Evolutionary conservation across 2,329 filamentous ascomycete species (phyloP).

Genomic region (Hirsutella rhossiliensis): DNA sequence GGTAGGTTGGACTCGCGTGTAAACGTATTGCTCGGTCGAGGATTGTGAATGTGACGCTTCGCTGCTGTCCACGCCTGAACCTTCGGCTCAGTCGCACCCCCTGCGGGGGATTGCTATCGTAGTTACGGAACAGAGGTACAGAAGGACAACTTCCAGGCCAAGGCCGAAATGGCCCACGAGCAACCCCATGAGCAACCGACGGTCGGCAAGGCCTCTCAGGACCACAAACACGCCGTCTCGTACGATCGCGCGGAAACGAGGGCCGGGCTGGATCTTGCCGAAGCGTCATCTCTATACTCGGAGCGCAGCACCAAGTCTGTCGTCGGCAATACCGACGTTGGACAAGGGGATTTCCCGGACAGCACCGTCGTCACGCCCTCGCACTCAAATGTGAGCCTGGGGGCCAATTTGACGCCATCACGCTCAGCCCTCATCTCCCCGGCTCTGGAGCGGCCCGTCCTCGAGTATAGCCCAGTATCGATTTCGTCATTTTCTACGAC

Average conservation of each 20-base stretch:
- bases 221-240: too few species aligned
- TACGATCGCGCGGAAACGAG: too few species aligned
- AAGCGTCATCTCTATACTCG: slow-evolving; percentile 12
- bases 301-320: slow-evolving; percentile 9
- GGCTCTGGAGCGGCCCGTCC: neutral
- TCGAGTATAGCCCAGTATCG: slow-evolving; percentile 5
- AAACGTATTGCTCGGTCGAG: too few species aligned
- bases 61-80: neutral
- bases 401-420: neutral
- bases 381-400: neutral
- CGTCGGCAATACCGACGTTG: neutral
- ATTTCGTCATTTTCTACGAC: neutral
- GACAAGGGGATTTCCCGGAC: too few species aligned
- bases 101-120: too few species aligned
- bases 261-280: neutral
- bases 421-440: slow-evolving; percentile 1
- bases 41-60: slow-evolving; percentile 5
- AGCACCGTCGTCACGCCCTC: neutral
- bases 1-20: too few species aligned
- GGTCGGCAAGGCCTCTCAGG: too few species aligned
- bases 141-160: too few species aligned
- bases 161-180: neutral
- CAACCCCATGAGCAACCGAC: neutral
- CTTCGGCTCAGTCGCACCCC: neutral
- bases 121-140: too few species aligned